A percentile compares a stretch with the other conserved stretches of the same genome.
Evolutionary conservation across 495 filamentous ascomycete species (phyloP).

Genomic region (Aspergillus coremiiformis): DNA sequence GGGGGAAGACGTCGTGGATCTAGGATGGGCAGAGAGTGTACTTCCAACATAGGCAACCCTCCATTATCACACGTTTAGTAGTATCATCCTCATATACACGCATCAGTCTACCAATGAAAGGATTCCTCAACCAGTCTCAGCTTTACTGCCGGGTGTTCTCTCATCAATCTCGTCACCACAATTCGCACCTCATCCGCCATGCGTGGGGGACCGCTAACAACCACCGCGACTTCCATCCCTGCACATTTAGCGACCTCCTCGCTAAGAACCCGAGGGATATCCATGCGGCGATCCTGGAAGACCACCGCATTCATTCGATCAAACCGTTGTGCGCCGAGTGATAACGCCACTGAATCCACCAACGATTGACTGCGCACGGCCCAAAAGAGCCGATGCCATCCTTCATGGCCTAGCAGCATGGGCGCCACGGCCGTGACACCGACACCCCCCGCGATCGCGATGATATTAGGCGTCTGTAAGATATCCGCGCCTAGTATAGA

Average conservation of each 20-base stretch:
- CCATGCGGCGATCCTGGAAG: neutral
- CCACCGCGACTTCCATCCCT: neutral
- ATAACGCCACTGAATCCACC: neutral
- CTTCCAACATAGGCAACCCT: too few species aligned
- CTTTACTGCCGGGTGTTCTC: neutral
- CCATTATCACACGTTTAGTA: too few species aligned
- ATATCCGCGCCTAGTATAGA: neutral
- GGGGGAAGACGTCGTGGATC: too few species aligned
- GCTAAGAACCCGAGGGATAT: neutral
- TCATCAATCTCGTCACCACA: neutral
- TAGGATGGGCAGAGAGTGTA: too few species aligned
- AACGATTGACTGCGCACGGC: neutral
- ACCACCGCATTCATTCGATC: neutral
- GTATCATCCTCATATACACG: too few species aligned
- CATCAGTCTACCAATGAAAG: constrained; percentile 1
- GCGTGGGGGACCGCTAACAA: neutral
- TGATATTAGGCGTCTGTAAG: neutral
- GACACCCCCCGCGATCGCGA: neutral
- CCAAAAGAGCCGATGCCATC: neutral
- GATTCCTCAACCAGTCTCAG: neutral
- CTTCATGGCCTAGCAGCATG: neutral
- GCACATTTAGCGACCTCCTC: neutral
- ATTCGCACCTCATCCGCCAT: neutral
- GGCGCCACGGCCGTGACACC: neutral
- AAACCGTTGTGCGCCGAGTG: neutral